Percentiles rank a stretch among this genome's conserved stretches.
phyloP scores from a whole-genome alignment of 495 filamentous ascomycete species.

The Zalerion maritima region DNA sequence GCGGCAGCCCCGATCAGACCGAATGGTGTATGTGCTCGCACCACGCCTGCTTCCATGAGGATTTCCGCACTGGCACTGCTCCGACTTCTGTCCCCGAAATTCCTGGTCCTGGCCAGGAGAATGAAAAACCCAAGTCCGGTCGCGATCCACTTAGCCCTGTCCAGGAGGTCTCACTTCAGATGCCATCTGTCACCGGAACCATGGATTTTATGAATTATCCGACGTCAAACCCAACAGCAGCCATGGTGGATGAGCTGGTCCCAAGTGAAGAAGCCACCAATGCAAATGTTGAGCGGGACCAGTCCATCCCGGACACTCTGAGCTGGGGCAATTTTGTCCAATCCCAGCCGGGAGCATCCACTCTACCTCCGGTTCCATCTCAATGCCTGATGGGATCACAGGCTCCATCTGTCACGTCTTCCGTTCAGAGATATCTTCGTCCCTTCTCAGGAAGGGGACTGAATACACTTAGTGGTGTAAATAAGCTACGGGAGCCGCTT shows the following conservation, averaged over 20 bases:
- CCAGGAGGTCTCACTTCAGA: constrained; percentile 21
- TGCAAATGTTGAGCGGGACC: constrained; percentile 10
- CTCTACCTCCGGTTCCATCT: constrained; percentile 34
- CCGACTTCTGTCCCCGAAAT: constrained; percentile 8
- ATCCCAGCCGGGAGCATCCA: constrained; percentile 17
- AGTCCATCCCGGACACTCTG: constrained; percentile 35
- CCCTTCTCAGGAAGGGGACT: constrained; percentile 35
- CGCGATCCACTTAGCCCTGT: constrained; percentile 31
- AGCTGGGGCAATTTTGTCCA: constrained; percentile 29
- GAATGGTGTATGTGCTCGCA: constrained; percentile 55
- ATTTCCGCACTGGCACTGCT: constrained; percentile 16
- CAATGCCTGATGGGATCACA: constrained; percentile 35
- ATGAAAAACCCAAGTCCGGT: constrained; percentile 23
- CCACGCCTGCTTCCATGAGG: constrained; percentile 58
- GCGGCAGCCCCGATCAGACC: constrained; percentile 16
- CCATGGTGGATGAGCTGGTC: constrained; percentile 8
- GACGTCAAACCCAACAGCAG: constrained; percentile 7
- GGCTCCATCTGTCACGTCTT: constrained; percentile 29
- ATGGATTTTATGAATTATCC: constrained; percentile 20
- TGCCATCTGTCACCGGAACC: constrained; percentile 17
- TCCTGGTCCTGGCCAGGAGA: constrained; percentile 24
- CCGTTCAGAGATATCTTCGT: constrained; percentile 28
- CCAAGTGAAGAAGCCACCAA: constrained; percentile 10
- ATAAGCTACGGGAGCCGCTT: constrained; percentile 17
- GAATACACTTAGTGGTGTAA: constrained; percentile 28